Percentiles rank a stretch among this genome's conserved stretches.
Evolutionary conservation across 1,284 basidiomycete genomes (phyloP).

Genomic region (Cutaneotrichosporon curvatum): DNA sequence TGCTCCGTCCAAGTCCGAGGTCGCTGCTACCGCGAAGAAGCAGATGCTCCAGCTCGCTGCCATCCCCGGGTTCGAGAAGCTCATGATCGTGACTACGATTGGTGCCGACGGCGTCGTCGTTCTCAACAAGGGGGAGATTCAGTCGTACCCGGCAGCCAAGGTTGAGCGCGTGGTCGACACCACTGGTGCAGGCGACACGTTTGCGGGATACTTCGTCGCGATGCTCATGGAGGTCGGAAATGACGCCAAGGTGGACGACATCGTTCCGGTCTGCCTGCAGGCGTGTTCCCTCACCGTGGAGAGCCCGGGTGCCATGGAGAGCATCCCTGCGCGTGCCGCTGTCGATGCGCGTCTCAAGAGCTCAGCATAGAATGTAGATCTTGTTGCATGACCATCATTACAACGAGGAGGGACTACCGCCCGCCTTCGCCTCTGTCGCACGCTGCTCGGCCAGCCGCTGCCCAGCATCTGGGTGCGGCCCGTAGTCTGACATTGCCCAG

Average conservation of each 20-base stretch:
- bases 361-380: background rate
- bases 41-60: conserved; percentile 6
- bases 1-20: background rate
- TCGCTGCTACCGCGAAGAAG: conserved; percentile 2
- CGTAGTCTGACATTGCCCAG: conserved; percentile 34
- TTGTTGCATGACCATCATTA: background rate
- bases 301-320: conserved; percentile 18
- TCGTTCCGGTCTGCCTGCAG: conserved; percentile 12
- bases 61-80: conserved; percentile 5
- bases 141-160: conserved; percentile 6
- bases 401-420: too few species aligned
- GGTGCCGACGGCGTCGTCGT: conserved; percentile 12
- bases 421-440: background rate
- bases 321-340: conserved; percentile 13
- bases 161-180: conserved; percentile 30
- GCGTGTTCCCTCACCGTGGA: conserved; percentile 15
- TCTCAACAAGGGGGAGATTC: conserved; percentile 1
- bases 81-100: conserved; percentile 11
- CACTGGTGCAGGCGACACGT: conserved; percentile 47
- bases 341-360: conserved; percentile 11
- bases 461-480: conserved; percentile 26
- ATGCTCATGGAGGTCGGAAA: conserved; percentile 34
- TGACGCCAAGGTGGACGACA: conserved; percentile 8
- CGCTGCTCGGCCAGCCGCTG: conserved; percentile 8
- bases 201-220: conserved; percentile 44